Percentiles rank a stretch among this genome's conserved stretches.
phyloP scores from a whole-genome alignment of 106 monocot genomes.

The Allium sativum region DNA sequence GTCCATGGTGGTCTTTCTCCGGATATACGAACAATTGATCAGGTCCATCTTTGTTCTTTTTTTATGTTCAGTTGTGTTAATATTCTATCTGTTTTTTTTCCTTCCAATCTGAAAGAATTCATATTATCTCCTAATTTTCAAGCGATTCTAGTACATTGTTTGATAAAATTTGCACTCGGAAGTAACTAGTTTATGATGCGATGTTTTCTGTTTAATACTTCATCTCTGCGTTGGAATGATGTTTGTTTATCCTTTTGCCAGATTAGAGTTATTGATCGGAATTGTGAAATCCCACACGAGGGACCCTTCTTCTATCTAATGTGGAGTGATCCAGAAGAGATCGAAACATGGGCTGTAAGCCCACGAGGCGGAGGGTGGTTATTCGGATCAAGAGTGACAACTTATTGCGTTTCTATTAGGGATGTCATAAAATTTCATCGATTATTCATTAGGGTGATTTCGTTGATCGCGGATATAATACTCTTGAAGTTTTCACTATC shows the following conservation, averaged over 20 bases:
- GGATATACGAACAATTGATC: constrained; percentile 90
- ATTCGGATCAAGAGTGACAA: constrained; percentile 95
- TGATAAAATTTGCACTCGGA: too few species aligned
- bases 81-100: too few species aligned
- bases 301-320: constrained; percentile 97
- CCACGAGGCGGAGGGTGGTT: constrained; percentile 98
- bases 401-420: neutral
- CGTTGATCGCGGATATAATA: constrained; percentile 76
- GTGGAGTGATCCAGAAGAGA: constrained; percentile 99
- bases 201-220: too few species aligned
- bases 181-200: too few species aligned
- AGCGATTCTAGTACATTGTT: too few species aligned
- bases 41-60: constrained; percentile 25
- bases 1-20: constrained; percentile 98
- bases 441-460: constrained; percentile 56
- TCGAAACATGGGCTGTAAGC: constrained; percentile 95
- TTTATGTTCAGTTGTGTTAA: too few species aligned
- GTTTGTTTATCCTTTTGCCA: constrained; percentile 40
- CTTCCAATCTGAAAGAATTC: too few species aligned
- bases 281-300: constrained; percentile 98
- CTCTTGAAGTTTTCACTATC: constrained; percentile 75
- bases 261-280: constrained; percentile 89
- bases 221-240: too few species aligned
- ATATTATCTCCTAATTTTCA: too few species aligned
- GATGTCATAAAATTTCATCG: neutral